These are phyloP conservation scores for Zanthoxylum bungeanum DNA, from an alignment of 345 rosid genomes.

Conservation along the genomic window DNA sequence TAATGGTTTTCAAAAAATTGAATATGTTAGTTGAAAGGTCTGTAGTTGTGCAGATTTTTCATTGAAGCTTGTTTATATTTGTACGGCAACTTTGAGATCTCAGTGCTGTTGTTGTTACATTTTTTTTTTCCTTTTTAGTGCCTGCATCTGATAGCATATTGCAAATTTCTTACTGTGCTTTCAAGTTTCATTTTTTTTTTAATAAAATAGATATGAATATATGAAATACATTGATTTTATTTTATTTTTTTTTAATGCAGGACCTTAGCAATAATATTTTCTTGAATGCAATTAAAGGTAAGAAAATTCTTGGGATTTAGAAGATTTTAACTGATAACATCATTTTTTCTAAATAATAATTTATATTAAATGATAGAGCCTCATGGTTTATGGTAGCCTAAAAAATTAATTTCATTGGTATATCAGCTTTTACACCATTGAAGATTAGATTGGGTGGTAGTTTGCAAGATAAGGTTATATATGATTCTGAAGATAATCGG, in stretches of 20 bases:
- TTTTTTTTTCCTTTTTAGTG: neutral
- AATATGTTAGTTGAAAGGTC: neutral
- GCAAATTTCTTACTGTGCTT: neutral
- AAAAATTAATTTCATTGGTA: neutral
- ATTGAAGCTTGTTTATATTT: neutral
- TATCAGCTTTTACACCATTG: slow-evolving; percentile 63
- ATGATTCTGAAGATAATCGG: slow-evolving; percentile 36
- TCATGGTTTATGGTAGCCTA: neutral
- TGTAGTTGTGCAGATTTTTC: neutral
- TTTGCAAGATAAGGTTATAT: slow-evolving; percentile 67
- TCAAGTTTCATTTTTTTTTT: neutral
- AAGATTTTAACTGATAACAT: neutral
- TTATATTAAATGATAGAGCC: neutral
- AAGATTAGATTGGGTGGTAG: slow-evolving; percentile 73
- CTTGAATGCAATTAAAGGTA: slow-evolving; percentile 58
- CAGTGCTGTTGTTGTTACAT: neutral
- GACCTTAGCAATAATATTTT: slow-evolving; percentile 49
- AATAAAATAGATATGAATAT: too few relatives aligned
- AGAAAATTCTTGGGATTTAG: slow-evolving; percentile 3
- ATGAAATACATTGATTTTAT: slow-evolving; percentile 1
- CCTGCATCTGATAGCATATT: neutral
- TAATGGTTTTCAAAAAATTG: neutral
- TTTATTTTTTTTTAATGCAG: slow-evolving; percentile 43
- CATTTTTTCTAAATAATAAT: neutral
- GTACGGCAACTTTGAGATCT: neutral